Evolutionary conservation across 495 filamentous ascomycete species (phyloP), one percentile per base, ranked within the genome.

Genomic region (Podospora australis): DNA sequence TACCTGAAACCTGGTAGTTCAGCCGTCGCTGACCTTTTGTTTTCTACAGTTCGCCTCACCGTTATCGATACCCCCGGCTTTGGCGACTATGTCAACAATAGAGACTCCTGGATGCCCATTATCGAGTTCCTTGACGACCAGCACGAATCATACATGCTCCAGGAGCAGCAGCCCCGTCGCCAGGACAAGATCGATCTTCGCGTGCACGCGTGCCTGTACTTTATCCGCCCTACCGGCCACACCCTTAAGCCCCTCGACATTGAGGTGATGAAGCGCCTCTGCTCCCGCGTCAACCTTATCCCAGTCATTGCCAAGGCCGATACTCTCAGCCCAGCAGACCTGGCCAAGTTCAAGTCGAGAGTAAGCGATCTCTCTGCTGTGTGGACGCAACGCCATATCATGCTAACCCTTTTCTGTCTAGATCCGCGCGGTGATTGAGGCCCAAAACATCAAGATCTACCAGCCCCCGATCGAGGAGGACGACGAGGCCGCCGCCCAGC

Each of bases 41-140:
- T 42, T 46, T 14, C 44, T 58, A 44, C 68, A 97, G 92, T 98
- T 61, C 90, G 92, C 63, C 75, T 98, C 50, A 98, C 92, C 41
- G 92, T 98, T 53, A 98, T 98, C 64, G 92, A 98, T 68, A 98
- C 92, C 54, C 92, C 92, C 47, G 92, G 92, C 52, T 98, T 98
- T 62, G 92, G 92, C 68, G 92, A 98, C 78, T 98, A 97, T 66
- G 92, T 98, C 67, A 98, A 98, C 84, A 98, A 98, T 79, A 84
- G 90, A 54, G 92, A 98, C 71, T 96, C 90, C 34, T 98, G 92
- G 92, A 90, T 95, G 78, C 92, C 92, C 53, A 97, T 98, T 65
- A 96, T 98, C 70, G 92, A 98, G 72, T 98, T 98, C 77, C 73
- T 98, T 59, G 92, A 98, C 70, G 92, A 98, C 72, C 92, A 98